Percentiles rank a stretch among this genome's conserved stretches.
phyloP scores from a whole-genome alignment of 495 filamentous ascomycete species.

The Xylaria nigripes region DNA sequence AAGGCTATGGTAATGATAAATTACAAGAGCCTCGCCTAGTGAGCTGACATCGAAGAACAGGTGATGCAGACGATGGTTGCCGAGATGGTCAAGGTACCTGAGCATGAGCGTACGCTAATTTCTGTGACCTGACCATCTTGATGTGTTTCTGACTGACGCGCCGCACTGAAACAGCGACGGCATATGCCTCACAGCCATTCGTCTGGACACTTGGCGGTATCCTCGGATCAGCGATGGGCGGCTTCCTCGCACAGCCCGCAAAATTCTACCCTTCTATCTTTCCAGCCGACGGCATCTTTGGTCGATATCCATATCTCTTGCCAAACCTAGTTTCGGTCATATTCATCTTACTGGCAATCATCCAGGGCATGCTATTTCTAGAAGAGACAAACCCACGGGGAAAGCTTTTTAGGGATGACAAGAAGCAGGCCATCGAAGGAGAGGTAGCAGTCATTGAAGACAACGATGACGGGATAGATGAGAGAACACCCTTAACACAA shows the following conservation, averaged over 20 bases:
- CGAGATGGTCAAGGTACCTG: constrained; percentile 74
- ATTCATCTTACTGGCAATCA: constrained; percentile 60
- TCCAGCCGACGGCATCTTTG: constrained; percentile 59
- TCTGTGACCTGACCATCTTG: neutral
- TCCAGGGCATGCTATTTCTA: constrained; percentile 70
- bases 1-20: neutral
- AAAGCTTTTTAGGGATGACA: neutral
- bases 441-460: constrained; percentile 15
- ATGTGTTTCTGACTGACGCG: constrained; percentile 9
- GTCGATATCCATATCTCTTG: constrained; percentile 71
- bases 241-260: constrained; percentile 71
- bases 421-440: neutral
- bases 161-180: constrained; percentile 44
- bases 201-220: constrained; percentile 84
- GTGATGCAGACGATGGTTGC: constrained; percentile 87
- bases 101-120: constrained; percentile 59
- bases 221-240: constrained; percentile 72
- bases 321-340: constrained; percentile 75
- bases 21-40: neutral
- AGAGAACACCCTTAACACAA: constrained; percentile 19
- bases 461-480: constrained; percentile 12
- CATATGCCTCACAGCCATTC: constrained; percentile 86
- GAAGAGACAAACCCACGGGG: constrained; percentile 69
- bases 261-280: constrained; percentile 65
- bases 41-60: constrained; percentile 2